Percentiles rank a stretch among this genome's conserved stretches.
phyloP scores from a whole-genome alignment of 176 grass and related monocot genomes.

The Aegilops tauschii region DNA sequence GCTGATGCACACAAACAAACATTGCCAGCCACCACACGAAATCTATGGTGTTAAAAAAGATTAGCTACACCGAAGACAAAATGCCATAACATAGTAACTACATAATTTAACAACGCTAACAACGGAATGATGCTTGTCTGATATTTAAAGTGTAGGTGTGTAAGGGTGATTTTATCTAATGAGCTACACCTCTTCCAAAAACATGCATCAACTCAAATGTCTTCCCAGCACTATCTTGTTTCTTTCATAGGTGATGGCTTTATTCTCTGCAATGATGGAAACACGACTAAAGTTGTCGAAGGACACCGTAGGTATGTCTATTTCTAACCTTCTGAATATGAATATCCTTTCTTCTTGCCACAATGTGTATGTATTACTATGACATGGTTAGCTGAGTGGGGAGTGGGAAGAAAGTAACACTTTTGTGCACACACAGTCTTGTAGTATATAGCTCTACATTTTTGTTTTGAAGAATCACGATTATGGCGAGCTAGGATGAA shows the following conservation, averaged over 20 bases:
- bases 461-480: too few species aligned
- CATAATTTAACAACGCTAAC: neutral
- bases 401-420: too few species aligned
- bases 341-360: neutral
- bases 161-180: constrained; percentile 85
- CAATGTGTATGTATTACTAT: neutral
- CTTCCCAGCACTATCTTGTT: constrained; percentile 86
- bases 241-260: constrained; percentile 79
- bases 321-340: neutral
- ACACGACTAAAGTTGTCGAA: constrained; percentile 97
- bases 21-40: constrained; percentile 1
- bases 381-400: neutral
- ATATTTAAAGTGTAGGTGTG: constrained; percentile 59
- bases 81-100: constrained; percentile 70
- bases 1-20: too few species aligned
- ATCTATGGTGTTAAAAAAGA: constrained; percentile 78
- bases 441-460: too few species aligned
- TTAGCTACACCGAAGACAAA: constrained; percentile 55
- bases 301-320: constrained; percentile 70
- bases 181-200: constrained; percentile 75
- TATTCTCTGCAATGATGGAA: constrained; percentile 88
- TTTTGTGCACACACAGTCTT: too few species aligned
- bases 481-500: too few species aligned
- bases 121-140: constrained; percentile 30
- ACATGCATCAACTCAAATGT: constrained; percentile 77